Percentiles rank a stretch among this genome's conserved stretches.
phyloP scores from a whole-genome alignment of 441 rosid genomes.

The Bocquillonia castaneifolia region DNA sequence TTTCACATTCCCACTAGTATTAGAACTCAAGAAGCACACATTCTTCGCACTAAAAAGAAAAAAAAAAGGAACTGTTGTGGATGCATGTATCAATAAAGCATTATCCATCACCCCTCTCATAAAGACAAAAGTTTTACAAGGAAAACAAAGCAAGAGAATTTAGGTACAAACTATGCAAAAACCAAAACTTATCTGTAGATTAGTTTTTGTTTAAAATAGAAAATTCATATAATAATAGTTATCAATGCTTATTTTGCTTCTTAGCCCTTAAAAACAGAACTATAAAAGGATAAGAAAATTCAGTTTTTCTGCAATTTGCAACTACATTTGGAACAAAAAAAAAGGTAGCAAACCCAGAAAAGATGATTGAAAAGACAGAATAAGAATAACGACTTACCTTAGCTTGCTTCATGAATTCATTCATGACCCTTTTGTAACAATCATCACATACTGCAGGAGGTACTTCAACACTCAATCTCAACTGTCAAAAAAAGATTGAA shows the following conservation, averaged over 20 bases:
- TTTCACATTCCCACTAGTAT: conserved; percentile 1
- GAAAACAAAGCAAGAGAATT: not conserved
- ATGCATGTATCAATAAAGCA: not conserved
- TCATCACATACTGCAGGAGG: conserved; percentile 71
- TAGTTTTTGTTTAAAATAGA: not conserved
- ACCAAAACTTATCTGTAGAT: not conserved
- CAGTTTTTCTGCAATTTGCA: not conserved
- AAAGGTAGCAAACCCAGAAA: not conserved
- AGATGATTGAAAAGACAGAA: not conserved
- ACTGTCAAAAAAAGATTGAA: conserved; percentile 29
- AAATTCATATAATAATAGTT: not conserved
- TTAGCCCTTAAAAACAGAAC: not conserved
- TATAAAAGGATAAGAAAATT: not conserved
- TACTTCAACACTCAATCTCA: conserved; percentile 69
- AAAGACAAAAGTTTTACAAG: not conserved
- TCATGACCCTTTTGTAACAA: conserved; percentile 62
- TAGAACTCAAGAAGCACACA: not conserved
- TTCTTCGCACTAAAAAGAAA: not conserved
- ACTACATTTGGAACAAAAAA: not conserved
- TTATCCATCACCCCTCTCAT: not conserved
- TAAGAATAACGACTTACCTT: conserved; percentile 38
- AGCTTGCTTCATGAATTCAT: conserved; percentile 61
- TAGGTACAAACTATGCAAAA: not conserved
- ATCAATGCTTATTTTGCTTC: not conserved
- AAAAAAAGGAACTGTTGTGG: not conserved